phyloP scores from a whole-genome alignment of 2,329 filamentous ascomycete genomes.

The Ascomycota sp. region DNA sequence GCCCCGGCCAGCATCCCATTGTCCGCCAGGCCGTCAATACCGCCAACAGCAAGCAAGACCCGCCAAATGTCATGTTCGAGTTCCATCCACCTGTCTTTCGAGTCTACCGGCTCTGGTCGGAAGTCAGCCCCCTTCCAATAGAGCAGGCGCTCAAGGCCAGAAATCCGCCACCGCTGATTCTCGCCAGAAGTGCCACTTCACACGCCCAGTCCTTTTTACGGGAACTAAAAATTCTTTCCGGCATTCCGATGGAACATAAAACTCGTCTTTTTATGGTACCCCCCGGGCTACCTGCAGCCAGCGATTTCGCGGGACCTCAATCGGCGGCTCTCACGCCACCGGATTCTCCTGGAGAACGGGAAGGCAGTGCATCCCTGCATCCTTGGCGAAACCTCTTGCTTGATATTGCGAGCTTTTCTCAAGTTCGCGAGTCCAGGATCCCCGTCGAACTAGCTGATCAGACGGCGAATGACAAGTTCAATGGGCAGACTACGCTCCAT shows the following conservation, averaged over 20 bases:
- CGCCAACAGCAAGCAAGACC: constrained; percentile 14
- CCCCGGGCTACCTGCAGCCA: constrained; percentile 17
- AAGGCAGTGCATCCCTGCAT: constrained; percentile 7
- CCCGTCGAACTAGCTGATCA: constrained; percentile 28
- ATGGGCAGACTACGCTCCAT: constrained; percentile 45
- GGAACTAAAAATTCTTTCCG: constrained; percentile 43
- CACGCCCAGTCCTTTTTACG: constrained; percentile 54
- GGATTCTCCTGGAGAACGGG: constrained; percentile 15
- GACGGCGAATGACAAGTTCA: constrained; percentile 53
- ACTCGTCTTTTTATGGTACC: constrained; percentile 53
- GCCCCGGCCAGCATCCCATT: constrained; percentile 46
- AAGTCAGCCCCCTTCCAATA: constrained; percentile 30
- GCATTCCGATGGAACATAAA: constrained; percentile 47
- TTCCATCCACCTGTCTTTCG: constrained; percentile 67
- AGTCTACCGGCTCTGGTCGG: constrained; percentile 54
- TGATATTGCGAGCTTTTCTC: constrained; percentile 30
- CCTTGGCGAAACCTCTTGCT: constrained; percentile 21
- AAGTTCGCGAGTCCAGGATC: constrained; percentile 8
- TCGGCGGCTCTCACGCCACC: constrained; percentile 17
- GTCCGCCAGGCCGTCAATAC: constrained; percentile 59
- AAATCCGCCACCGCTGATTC: constrained; percentile 35
- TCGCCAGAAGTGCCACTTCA: constrained; percentile 49
- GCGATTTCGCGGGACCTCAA: constrained; percentile 11
- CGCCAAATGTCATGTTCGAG: constrained; percentile 55
- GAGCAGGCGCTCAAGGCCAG: constrained; percentile 37